These are phyloP conservation scores for Arabis alpina DNA, from an alignment of 345 rosid genomes.

Conservation along the genomic window DNA sequence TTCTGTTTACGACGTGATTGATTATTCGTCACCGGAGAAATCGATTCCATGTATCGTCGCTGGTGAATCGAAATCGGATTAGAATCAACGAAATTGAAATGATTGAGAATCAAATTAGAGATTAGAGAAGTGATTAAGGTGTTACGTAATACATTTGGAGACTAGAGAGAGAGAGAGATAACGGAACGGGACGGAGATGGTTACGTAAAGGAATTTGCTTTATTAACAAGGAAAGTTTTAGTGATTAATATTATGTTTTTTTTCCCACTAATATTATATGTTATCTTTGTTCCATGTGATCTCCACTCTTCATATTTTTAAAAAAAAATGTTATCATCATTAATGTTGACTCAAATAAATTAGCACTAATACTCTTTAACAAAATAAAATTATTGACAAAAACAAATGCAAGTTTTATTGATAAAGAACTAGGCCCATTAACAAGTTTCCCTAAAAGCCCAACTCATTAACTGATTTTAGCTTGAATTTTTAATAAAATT, in stretches of 20 bases:
- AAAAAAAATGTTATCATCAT: background rate
- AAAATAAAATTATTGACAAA: too few relatives aligned
- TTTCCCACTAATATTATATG: too few relatives aligned
- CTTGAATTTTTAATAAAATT: too few relatives aligned
- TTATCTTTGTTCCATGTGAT: constrained; percentile 35
- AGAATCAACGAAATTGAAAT: background rate
- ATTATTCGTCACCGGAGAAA: constrained; percentile 49
- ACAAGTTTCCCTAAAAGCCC: too few relatives aligned
- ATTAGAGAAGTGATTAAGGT: constrained; percentile 21
- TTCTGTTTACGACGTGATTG: constrained; percentile 60
- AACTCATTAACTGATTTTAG: too few relatives aligned
- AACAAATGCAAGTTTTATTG: too few relatives aligned
- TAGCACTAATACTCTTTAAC: too few relatives aligned
- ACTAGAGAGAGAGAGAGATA: background rate
- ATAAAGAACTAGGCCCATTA: too few relatives aligned
- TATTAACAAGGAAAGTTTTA: constrained; percentile 18
- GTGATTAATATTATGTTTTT: constrained; percentile 27
- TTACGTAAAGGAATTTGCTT: constrained; percentile 28
- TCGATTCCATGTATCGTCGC: constrained; percentile 21
- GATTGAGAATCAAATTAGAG: background rate
- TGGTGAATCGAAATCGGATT: background rate
- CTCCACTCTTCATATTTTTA: constrained; percentile 31
- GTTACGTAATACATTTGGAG: background rate
- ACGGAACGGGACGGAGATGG: too few relatives aligned
- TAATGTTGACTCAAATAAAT: too few relatives aligned